These are phyloP conservation scores for Hemileccinum hortonii DNA, from an alignment of 1,284 basidiomycete genomes.

Conservation along the genomic window DNA sequence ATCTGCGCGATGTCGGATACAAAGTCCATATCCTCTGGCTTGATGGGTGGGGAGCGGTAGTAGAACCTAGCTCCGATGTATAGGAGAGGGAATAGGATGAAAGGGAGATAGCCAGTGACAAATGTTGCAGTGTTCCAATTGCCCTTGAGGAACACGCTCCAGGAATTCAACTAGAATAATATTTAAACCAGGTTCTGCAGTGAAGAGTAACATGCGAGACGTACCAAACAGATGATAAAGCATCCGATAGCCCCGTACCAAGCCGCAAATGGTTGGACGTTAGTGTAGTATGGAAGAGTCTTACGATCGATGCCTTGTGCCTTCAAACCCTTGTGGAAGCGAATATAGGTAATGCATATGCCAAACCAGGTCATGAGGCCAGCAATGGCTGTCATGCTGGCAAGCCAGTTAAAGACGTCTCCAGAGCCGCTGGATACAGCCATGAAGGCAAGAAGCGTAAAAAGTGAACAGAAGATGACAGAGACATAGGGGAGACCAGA, in stretches of 20 bases:
- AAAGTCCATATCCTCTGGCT: slow-evolving; percentile 76
- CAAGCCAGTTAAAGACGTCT: slow-evolving; percentile 74
- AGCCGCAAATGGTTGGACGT: slow-evolving; percentile 69
- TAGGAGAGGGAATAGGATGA: slow-evolving; percentile 74
- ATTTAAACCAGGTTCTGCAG: background rate
- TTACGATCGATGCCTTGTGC: slow-evolving; percentile 70
- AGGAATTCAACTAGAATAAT: slow-evolving; percentile 63
- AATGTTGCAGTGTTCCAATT: slow-evolving; percentile 61
- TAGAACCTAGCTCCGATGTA: slow-evolving; percentile 60
- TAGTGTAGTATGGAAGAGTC: slow-evolving; percentile 63
- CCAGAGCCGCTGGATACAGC: slow-evolving; percentile 61
- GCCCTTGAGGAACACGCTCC: slow-evolving; percentile 71
- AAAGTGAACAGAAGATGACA: slow-evolving; percentile 65
- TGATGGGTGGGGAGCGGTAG: slow-evolving; percentile 49
- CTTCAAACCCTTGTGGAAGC: slow-evolving; percentile 75
- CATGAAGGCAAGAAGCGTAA: slow-evolving; percentile 76
- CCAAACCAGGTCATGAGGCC: slow-evolving; percentile 83
- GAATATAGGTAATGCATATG: slow-evolving; percentile 76
- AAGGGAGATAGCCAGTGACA: slow-evolving; percentile 78
- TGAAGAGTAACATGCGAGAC: slow-evolving; percentile 29
- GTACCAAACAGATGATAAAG: slow-evolving; percentile 65
- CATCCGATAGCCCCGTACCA: slow-evolving; percentile 61
- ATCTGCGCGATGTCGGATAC: slow-evolving; percentile 68
- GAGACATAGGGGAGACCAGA: slow-evolving; percentile 77
- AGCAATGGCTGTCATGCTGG: slow-evolving; percentile 68